Evolutionary conservation across 2,329 filamentous ascomycete species (phyloP).

Genomic region (Ploettnerulaceae sp.): DNA sequence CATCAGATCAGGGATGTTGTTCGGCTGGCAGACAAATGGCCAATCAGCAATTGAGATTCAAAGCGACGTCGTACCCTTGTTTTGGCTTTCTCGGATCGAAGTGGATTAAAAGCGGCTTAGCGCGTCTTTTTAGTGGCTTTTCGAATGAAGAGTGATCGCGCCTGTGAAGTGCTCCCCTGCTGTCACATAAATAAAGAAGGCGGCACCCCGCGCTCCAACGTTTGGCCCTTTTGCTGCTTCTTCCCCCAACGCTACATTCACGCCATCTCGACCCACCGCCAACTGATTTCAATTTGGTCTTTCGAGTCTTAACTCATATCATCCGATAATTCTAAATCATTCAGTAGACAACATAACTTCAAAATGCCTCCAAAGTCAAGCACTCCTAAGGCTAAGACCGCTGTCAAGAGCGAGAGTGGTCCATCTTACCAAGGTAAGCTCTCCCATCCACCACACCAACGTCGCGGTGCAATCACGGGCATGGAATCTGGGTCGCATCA

Average conservation of each 20-base stretch:
- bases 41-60: not conserved
- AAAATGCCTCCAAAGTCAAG: constrained; percentile 64
- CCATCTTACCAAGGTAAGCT: constrained; percentile 59
- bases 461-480: constrained; percentile 40
- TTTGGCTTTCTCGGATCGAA: no score
- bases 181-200: not conserved
- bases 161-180: not conserved
- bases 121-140: no score
- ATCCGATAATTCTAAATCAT: constrained; percentile 12
- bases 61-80: not conserved
- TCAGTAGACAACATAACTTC: constrained; percentile 20
- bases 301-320: constrained; percentile 1
- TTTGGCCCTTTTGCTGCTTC: constrained; percentile 16
- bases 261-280: constrained; percentile 1
- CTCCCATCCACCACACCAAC: constrained; percentile 37
- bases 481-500: constrained; percentile 45
- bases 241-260: constrained; percentile 6
- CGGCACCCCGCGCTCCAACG: constrained; percentile 11
- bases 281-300: constrained; percentile 8
- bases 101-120: no score
- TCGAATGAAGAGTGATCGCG: no score
- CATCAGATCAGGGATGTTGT: not conserved
- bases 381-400: constrained; percentile 53
- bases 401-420: constrained; percentile 51
- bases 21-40: not conserved